Conservation (phyloP, 176 grass and related monocot genomes). For the sorghum (Sorghum bicolor) region DNA sequence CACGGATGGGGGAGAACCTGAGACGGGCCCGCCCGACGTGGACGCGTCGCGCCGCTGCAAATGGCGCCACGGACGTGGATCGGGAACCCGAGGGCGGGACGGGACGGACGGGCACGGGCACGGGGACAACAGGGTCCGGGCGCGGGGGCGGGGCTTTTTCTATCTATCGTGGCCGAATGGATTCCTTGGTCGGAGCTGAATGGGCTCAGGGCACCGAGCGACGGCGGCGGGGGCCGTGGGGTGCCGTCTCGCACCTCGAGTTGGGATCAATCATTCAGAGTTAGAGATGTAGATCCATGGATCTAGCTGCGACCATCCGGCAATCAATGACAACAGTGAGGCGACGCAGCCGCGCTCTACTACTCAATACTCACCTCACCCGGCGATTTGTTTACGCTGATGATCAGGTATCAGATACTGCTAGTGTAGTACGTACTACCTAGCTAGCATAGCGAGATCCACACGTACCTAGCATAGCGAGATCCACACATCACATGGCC, state of each 20-base stretch:
- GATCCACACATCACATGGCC: slow-evolving; percentile 16
- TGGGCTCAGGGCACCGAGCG: too few relatives aligned
- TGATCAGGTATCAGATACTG: background rate
- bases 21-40: background rate
- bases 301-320: background rate
- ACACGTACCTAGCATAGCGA: background rate
- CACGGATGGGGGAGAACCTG: background rate
- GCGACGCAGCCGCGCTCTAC: too few relatives aligned
- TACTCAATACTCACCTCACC: background rate
- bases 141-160: too few relatives aligned
- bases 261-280: background rate
- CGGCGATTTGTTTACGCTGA: background rate
- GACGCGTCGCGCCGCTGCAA: background rate
- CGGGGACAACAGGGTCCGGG: background rate
- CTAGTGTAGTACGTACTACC: too few relatives aligned
- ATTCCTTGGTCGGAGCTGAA: too few relatives aligned
- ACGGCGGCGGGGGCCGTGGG: background rate
- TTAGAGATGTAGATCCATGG: background rate
- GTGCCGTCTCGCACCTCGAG: background rate
- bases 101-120: background rate
- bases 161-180: too few relatives aligned
- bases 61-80: background rate
- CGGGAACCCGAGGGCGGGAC: background rate
- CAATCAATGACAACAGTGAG: slow-evolving; percentile 8
- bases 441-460: too few relatives aligned